phyloP scores from a whole-genome alignment of 1,284 basidiomycete species.

The Boletus sp. region DNA sequence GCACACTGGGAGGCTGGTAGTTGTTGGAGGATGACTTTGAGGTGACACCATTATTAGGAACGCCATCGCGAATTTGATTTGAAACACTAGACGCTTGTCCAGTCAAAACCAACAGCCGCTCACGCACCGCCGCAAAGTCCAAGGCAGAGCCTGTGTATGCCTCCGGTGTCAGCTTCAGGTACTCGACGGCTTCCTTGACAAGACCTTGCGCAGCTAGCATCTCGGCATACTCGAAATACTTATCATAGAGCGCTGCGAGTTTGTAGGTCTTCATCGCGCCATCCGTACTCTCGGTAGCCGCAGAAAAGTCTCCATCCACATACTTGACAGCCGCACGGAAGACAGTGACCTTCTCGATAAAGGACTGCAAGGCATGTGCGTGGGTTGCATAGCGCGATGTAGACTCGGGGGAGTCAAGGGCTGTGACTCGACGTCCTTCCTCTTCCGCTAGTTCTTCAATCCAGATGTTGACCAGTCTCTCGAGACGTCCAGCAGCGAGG shows the following conservation, averaged over 20 bases:
- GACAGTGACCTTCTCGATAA: slow-evolving; percentile 95
- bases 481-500: slow-evolving; percentile 86
- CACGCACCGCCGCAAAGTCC: slow-evolving; percentile 62
- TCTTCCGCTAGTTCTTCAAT: slow-evolving; percentile 88
- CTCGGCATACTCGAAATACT: slow-evolving; percentile 95
- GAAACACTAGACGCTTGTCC: slow-evolving; percentile 25
- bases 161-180: slow-evolving; percentile 76
- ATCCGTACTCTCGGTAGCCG: slow-evolving; percentile 32
- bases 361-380: slow-evolving; percentile 85
- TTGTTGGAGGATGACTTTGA: slow-evolving; percentile 10
- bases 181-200: slow-evolving; percentile 77
- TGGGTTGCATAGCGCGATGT: slow-evolving; percentile 80
- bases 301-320: slow-evolving; percentile 71
- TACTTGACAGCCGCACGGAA: slow-evolving; percentile 91
- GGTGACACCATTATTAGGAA: slow-evolving; percentile 22
- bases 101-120: slow-evolving; percentile 55
- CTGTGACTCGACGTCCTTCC: slow-evolving; percentile 44
- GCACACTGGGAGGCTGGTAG: slow-evolving; percentile 11
- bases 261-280: slow-evolving; percentile 71
- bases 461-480: slow-evolving; percentile 91
- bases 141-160: slow-evolving; percentile 69
- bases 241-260: slow-evolving; percentile 83
- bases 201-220: slow-evolving; percentile 88
- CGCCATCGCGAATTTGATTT: slow-evolving; percentile 19
- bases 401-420: slow-evolving; percentile 23